Evolutionary conservation across 192 early-diverging fungal genomes (phyloP), one percentile per base, ranked within the genome.

Genomic region (Endogone sp.): DNA sequence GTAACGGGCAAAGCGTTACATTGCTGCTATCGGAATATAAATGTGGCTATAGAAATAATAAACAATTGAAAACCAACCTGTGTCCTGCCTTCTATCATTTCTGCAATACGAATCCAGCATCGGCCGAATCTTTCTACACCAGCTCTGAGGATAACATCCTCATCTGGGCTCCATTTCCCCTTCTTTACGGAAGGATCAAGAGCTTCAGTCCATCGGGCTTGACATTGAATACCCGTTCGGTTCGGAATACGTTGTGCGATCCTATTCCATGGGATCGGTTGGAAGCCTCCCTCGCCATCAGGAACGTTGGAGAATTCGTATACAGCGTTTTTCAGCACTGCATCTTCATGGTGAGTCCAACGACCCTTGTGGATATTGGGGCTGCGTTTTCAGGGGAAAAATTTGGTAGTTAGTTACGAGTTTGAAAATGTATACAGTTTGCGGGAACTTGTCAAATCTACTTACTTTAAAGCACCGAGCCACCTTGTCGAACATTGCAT

Each of bases 71-170:
- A n/a, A 44, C 31, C 55, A 71, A 81, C 79, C 75, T 87, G 85
- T 2, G 85, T 87, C 49, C 85, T 67, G 20, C 85, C 85, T 26
- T 69, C 71, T 24, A 87, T 87, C 10, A 70, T 69, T 60, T 87
- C 85, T 2, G 85, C 83, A 56, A 87, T 87, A 29, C 83, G 76
- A 4, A 87, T 87, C 85, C 85, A 87, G 44, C 83, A 85, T 29
- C 76, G 69, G 22, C 77, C 72, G 58, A 62, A 75, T 24, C 71
- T 27, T 9, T 70, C 56, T 1, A 83, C 85, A 8, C 85, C 89
- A 22, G 78, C 78, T 56, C 87, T 75, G 30, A 92, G 67, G 29
- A 87, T 71, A 20, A 60, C 66, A 67, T 84, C 86, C 71, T 89
- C 83, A 22, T 79, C 78, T 2, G 63, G 31, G 2, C 71, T 74